Evolutionary conservation across 257 asterid species (phyloP).

Genomic region (Avicennia marina): DNA sequence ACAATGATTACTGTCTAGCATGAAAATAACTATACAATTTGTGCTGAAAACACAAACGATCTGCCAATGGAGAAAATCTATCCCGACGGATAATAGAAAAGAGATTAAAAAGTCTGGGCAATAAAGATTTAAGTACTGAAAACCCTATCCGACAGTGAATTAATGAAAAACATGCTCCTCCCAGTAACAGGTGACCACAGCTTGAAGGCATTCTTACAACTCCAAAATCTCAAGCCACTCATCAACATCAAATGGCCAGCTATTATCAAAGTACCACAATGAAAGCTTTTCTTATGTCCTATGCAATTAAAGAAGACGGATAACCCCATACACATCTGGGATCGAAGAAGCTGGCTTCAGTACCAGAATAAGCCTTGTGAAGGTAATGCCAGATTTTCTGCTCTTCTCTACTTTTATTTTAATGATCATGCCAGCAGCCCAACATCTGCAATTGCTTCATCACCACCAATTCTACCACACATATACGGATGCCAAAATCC

Average conservation of each 20-base stretch:
- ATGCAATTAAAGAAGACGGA: conserved; percentile 12
- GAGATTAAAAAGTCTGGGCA: neutral
- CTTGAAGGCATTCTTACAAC: neutral
- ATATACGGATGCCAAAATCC: conserved; percentile 10
- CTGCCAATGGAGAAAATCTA: neutral
- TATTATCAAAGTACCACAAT: neutral
- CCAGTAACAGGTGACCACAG: conserved; percentile 4
- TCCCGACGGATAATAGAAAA: neutral
- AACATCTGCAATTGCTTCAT: conserved; percentile 10
- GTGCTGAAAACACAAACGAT: conserved; percentile 1
- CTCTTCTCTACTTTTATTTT: conserved; percentile 8
- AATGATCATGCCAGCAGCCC: conserved; percentile 2
- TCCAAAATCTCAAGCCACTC: conserved; percentile 10
- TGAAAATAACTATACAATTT: neutral
- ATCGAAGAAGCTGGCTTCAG: conserved; percentile 8
- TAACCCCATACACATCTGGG: neutral
- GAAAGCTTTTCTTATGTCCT: conserved; percentile 8
- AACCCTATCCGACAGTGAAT: neutral
- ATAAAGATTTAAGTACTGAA: neutral
- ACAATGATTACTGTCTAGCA: neutral
- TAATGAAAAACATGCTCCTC: conserved; percentile 13
- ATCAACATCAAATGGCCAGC: conserved; percentile 2
- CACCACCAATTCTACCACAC: conserved; percentile 13
- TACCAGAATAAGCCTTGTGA: conserved; percentile 11
- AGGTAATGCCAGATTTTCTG: neutral